Conservation (phyloP, 306 rosid species). For the Gleditsia sinensis region DNA sequence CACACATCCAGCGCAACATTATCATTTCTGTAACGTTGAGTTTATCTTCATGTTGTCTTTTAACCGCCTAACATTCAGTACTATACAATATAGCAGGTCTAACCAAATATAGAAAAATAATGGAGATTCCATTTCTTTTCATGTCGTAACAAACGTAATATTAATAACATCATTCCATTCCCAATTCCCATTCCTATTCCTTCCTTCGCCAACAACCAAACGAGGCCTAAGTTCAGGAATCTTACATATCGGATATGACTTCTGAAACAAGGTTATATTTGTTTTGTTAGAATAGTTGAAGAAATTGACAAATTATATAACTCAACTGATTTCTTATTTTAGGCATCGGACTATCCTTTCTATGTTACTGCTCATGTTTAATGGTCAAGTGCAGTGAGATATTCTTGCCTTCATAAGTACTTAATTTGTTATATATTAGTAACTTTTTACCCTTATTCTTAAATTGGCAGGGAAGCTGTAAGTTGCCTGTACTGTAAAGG, state of each 20-base stretch:
- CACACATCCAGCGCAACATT: too few relatives aligned
- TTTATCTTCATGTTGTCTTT: too few relatives aligned
- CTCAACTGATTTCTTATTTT: not conserved
- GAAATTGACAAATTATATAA: not conserved
- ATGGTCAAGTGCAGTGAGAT: constrained; percentile 5
- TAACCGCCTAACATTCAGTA: too few relatives aligned
- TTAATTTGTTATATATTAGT: constrained; percentile 27
- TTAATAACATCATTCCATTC: too few relatives aligned
- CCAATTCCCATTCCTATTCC: too few relatives aligned
- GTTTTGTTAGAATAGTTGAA: not conserved
- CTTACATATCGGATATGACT: not conserved
- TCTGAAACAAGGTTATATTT: not conserved
- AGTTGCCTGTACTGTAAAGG: constrained; percentile 79
- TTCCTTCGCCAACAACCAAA: too few relatives aligned
- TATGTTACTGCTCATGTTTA: constrained; percentile 23
- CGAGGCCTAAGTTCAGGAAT: not conserved
- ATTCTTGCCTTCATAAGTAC: constrained; percentile 15
- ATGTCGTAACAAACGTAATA: too few relatives aligned
- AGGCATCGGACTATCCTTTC: constrained; percentile 18
- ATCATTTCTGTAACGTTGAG: too few relatives aligned
- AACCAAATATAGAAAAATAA: too few relatives aligned
- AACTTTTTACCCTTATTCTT: constrained; percentile 8
- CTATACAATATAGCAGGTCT: too few relatives aligned
- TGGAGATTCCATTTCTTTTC: too few relatives aligned
- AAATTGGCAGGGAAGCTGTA: constrained; percentile 82